Conservation (phyloP, 2,329 filamentous ascomycete genomes). For the Cadophora gregata region DNA sequence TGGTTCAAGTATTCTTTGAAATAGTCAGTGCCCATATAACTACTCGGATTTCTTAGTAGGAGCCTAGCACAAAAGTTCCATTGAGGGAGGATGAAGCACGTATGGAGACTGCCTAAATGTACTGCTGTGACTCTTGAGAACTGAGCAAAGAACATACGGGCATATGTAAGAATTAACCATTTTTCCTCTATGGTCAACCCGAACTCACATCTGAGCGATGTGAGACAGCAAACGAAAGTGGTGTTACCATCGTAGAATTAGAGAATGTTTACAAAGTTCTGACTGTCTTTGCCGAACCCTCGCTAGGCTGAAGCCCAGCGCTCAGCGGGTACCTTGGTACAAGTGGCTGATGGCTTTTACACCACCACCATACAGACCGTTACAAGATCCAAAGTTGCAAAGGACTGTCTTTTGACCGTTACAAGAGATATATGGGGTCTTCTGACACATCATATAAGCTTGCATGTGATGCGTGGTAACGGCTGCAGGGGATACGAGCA, state of each 20-base stretch:
- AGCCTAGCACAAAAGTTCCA: too few species aligned
- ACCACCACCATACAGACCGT: background rate
- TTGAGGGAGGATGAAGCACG: too few species aligned
- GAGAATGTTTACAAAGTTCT: background rate
- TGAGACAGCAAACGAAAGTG: background rate
- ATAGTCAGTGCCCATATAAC: too few species aligned
- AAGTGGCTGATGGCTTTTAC: background rate
- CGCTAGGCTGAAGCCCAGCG: background rate
- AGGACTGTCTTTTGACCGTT: constrained; percentile 22
- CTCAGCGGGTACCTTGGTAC: background rate
- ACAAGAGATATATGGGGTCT: constrained; percentile 8
- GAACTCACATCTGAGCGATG: too few species aligned
- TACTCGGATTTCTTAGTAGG: too few species aligned
- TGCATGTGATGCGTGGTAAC: constrained; percentile 24
- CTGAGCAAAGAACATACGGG: too few species aligned
- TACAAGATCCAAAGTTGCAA: background rate
- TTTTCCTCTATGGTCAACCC: too few species aligned
- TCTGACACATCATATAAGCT: constrained; percentile 23
- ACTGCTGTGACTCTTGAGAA: too few species aligned
- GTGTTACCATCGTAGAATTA: constrained; percentile 6
- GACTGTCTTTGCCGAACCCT: constrained; percentile 7
- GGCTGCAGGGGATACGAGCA: constrained; percentile 8
- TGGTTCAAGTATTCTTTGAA: too few species aligned
- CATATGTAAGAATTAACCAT: too few species aligned
- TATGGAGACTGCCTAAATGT: too few species aligned